Evolutionary conservation across 495 filamentous ascomycete species (phyloP).

Genomic region (Cercophora samala): DNA sequence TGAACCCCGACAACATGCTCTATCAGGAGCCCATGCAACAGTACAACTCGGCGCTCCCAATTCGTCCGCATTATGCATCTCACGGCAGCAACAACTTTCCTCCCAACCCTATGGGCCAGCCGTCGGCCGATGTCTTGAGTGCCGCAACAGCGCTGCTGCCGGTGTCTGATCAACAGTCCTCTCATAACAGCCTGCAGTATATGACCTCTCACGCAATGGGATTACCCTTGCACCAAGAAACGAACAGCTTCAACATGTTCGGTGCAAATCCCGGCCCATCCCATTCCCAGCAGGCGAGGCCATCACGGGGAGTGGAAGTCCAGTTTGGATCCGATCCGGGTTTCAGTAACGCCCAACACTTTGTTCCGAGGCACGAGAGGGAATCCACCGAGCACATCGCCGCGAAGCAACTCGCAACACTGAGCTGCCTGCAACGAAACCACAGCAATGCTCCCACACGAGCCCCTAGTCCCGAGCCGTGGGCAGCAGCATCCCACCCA

Average conservation of each 20-base stretch:
- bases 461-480: slow-evolving; percentile 53
- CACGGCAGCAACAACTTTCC: slow-evolving; percentile 7
- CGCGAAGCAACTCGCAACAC: slow-evolving; percentile 49
- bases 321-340: slow-evolving; percentile 65
- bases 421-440: slow-evolving; percentile 53
- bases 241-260: neutral
- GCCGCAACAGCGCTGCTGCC: slow-evolving; percentile 30
- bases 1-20: neutral
- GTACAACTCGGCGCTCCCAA: neutral
- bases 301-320: slow-evolving; percentile 32
- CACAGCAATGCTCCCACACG: slow-evolving; percentile 55
- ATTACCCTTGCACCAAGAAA: neutral
- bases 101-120: slow-evolving; percentile 16
- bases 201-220: neutral
- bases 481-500: slow-evolving; percentile 37
- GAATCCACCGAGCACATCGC: slow-evolving; percentile 44
- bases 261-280: neutral
- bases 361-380: neutral
- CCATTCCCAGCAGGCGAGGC: slow-evolving; percentile 10
- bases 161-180: neutral
- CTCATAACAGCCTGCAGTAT: neutral
- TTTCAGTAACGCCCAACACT: slow-evolving; percentile 39
- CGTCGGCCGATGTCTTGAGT: slow-evolving; percentile 47
- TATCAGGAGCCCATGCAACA: neutral
- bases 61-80: neutral